Evolutionary conservation across 2,329 filamentous ascomycete genomes (phyloP).

Genomic region (Paramyrothecium sp.): DNA sequence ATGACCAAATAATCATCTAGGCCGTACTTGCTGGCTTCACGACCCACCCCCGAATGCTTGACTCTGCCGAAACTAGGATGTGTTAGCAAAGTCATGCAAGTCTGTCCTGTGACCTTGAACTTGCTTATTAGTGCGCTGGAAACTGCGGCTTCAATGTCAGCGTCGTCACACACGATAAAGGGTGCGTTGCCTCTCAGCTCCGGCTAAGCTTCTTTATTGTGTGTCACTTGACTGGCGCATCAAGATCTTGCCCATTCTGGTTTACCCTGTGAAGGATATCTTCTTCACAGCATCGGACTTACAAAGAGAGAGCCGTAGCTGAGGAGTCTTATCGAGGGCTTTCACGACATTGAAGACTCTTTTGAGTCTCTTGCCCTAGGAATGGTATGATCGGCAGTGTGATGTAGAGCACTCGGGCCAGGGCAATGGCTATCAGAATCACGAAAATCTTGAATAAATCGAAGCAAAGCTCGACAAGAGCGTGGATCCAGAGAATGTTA

Average conservation of each 20-base stretch:
- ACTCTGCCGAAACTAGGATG: slow-evolving; percentile 53
- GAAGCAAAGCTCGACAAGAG: too few relatives aligned
- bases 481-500: too few relatives aligned
- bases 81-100: slow-evolving; percentile 64
- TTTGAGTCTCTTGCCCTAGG: slow-evolving; percentile 1
- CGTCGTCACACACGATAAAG: slow-evolving; percentile 77
- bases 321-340: slow-evolving; percentile 62
- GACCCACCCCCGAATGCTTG: slow-evolving; percentile 60
- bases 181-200: slow-evolving; percentile 71
- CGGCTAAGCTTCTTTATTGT: slow-evolving; percentile 61
- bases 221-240: slow-evolving; percentile 67
- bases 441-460: too few relatives aligned
- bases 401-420: too few relatives aligned
- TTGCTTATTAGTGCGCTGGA: slow-evolving; percentile 68
- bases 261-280: slow-evolving; percentile 71
- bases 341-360: slow-evolving; percentile 56
- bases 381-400: too few relatives aligned
- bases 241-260: slow-evolving; percentile 47
- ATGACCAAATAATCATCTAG: slow-evolving; percentile 57
- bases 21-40: slow-evolving; percentile 60
- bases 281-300: slow-evolving; percentile 65
- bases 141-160: slow-evolving; percentile 71
- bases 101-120: slow-evolving; percentile 88
- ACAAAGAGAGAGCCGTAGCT: slow-evolving; percentile 63
- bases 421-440: too few relatives aligned